Evolutionary conservation across 495 filamentous ascomycete species (phyloP), one percentile per base, ranked within the genome.

Genomic region (Xylaria castorea): DNA sequence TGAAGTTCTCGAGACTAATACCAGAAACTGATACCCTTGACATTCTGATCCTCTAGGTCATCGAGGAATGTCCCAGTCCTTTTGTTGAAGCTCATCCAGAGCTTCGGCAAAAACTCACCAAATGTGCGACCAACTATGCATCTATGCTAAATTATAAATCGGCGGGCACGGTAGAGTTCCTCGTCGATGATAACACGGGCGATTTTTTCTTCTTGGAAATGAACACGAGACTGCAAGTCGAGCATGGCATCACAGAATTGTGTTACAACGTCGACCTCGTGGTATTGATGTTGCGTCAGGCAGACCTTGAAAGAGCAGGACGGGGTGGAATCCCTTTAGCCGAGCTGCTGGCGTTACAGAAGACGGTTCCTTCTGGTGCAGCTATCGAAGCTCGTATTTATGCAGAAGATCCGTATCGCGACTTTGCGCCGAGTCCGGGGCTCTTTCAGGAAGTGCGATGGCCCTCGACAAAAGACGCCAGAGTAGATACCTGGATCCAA

Each of bases 201-300:
- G 82, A 85, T 12, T 90, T 90, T 79, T 92, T 88, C 78, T 92
- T 92, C 72, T 81, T 92, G 5, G 90, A 92, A 75, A 89, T 92
- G 87, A 92, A 92, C 75, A 90, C 90, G 0, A 81, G 90, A 44
- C 79, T 91, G 11, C 90, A 92, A 71, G 90, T 92, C 36, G 90
- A 92, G 78, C 90, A 92, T 77, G 86, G 85, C 18, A 87, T 91
- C 65, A 91, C 90, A 6, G 89, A 92, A 74, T 73, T 88, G 6
- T 88, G 87, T 68, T 88, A 88, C 73, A 82, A 79, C n/a, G 74
- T 91, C 32, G 90, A 92, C 67, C 75, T 92, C 16, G 89, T 92
- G 2, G 80, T 84, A 22, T 77, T 88, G 72, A 82, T 82, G 80
- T 64, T 81, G 42, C 67, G 66, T 9, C 76, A 81, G 38, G 79